Conservation (phyloP, 331 rosid genomes). For the Cydonia oblonga region DNA sequence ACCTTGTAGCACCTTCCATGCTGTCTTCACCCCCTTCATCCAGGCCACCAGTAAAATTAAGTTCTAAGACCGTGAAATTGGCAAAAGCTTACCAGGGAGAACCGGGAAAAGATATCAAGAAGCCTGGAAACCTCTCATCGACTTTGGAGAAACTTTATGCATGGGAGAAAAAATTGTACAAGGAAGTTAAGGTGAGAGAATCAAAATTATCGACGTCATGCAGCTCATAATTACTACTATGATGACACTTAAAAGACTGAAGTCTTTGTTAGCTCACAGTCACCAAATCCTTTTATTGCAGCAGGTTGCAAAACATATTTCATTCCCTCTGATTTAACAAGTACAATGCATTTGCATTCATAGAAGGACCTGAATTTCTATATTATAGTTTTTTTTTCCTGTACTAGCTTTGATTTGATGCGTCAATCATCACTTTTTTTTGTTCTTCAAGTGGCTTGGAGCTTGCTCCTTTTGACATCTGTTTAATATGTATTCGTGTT, state of each 20-base stretch:
- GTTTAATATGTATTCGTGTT: constrained; percentile 11
- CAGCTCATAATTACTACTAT: not conserved
- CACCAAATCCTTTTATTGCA: not conserved
- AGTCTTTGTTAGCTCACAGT: not conserved
- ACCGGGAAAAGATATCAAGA: constrained; percentile 40
- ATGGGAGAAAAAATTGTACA: constrained; percentile 88
- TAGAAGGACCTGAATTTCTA: not conserved
- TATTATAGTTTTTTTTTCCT: not conserved
- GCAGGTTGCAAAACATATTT: not conserved
- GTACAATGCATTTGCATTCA: not conserved
- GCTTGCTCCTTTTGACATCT: not conserved
- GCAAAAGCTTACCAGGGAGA: constrained; percentile 57
- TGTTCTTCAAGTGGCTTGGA: not conserved
- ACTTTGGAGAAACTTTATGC: constrained; percentile 84
- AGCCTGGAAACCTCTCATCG: constrained; percentile 61
- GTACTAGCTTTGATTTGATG: not conserved
- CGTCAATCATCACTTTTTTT: not conserved
- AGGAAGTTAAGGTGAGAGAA: constrained; percentile 81
- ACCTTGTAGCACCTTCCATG: constrained; percentile 49
- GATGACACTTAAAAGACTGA: not conserved
- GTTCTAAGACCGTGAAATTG: constrained; percentile 51
- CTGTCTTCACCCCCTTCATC: constrained; percentile 40
- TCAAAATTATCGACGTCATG: not conserved
- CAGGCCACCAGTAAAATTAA: constrained; percentile 22
- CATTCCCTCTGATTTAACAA: not conserved